Percentiles rank a stretch among this genome's conserved stretches.
phyloP scores from a whole-genome alignment of 1,284 basidiomycete species.

The Termitomyces sp. region DNA sequence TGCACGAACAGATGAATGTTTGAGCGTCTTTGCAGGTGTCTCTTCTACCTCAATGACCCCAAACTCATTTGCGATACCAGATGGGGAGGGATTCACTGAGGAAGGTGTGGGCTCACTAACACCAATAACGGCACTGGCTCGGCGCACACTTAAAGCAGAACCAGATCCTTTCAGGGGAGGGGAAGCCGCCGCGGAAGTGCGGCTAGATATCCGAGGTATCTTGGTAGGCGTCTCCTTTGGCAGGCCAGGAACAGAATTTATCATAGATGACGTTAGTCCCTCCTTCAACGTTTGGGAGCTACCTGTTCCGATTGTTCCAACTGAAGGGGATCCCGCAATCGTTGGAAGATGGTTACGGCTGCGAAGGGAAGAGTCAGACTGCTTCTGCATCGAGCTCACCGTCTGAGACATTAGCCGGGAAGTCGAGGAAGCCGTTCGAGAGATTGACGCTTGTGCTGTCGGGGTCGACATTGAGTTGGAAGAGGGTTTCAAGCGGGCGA shows the following conservation, averaged over 20 bases:
- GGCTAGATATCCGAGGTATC: slow-evolving; percentile 87
- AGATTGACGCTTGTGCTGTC: slow-evolving; percentile 35
- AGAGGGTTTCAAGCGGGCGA: slow-evolving; percentile 67
- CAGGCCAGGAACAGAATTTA: slow-evolving; percentile 46
- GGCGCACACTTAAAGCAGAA: slow-evolving; percentile 46
- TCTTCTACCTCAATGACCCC: slow-evolving; percentile 65
- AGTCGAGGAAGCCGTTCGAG: slow-evolving; percentile 42
- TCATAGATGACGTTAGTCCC: slow-evolving; percentile 41
- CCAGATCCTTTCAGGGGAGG: slow-evolving; percentile 53
- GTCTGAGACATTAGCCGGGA: slow-evolving; percentile 71
- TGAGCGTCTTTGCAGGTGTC: slow-evolving; percentile 38
- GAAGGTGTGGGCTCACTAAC: slow-evolving; percentile 38
- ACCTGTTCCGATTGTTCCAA: slow-evolving; percentile 55
- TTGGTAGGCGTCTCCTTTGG: slow-evolving; percentile 86
- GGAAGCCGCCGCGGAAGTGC: slow-evolving; percentile 64
- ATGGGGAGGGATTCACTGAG: slow-evolving; percentile 64
- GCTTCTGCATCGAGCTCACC: slow-evolving; percentile 75
- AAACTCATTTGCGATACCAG: slow-evolving; percentile 60
- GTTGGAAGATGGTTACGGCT: slow-evolving; percentile 75
- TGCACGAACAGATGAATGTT: slow-evolving; percentile 41
- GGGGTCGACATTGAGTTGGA: slow-evolving; percentile 42
- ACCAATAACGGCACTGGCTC: slow-evolving; percentile 66
- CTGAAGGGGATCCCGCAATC: slow-evolving; percentile 87
- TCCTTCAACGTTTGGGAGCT: slow-evolving; percentile 48
- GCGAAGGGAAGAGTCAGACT: slow-evolving; percentile 73